Evolutionary conservation across 768 basidiomycete species (phyloP).

Genomic region (Paxillus ammoniavirescens): DNA sequence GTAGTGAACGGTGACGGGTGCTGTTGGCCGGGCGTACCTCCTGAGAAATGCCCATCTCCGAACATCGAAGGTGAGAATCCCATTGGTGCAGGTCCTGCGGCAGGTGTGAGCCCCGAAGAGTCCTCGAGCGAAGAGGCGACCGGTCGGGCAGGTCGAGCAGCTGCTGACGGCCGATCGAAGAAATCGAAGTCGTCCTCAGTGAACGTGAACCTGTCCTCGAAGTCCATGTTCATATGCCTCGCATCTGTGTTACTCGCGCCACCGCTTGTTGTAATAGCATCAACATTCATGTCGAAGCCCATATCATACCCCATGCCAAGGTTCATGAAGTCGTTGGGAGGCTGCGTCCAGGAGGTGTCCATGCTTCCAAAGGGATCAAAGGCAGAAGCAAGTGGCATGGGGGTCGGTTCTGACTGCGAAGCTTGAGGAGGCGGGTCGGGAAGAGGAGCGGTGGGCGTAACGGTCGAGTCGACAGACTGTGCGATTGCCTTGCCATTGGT

Average conservation of each 20-base stretch:
- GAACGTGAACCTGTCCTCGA: constrained; percentile 54
- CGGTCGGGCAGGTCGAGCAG: constrained; percentile 20
- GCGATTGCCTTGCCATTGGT: constrained; percentile 26
- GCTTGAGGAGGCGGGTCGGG: constrained; percentile 7
- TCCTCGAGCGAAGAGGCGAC: constrained; percentile 15
- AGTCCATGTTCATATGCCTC: constrained; percentile 40
- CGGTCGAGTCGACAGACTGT: constrained; percentile 3
- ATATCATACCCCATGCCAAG: constrained; percentile 40
- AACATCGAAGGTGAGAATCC: constrained; percentile 34
- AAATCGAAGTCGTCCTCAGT: constrained; percentile 91
- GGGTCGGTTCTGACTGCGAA: constrained; percentile 17
- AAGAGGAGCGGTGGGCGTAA: constrained; percentile 25
- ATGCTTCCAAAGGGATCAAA: constrained; percentile 47
- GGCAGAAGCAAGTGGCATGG: constrained; percentile 21
- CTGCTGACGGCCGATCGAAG: constrained; percentile 61
- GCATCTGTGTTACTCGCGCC: constrained; percentile 21
- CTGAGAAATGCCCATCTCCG: constrained; percentile 27
- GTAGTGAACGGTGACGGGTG: constrained; percentile 29
- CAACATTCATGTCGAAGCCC: constrained; percentile 47
- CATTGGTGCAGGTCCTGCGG: constrained; percentile 32
- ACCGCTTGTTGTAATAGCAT: constrained; percentile 32
- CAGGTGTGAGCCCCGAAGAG: constrained; percentile 30
- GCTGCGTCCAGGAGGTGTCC: constrained; percentile 40
- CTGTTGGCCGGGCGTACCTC: constrained; percentile 30
- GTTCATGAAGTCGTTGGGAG: constrained; percentile 35